phyloP scores from a whole-genome alignment of 2,329 filamentous ascomycete species.

The Diplodia mutila region DNA sequence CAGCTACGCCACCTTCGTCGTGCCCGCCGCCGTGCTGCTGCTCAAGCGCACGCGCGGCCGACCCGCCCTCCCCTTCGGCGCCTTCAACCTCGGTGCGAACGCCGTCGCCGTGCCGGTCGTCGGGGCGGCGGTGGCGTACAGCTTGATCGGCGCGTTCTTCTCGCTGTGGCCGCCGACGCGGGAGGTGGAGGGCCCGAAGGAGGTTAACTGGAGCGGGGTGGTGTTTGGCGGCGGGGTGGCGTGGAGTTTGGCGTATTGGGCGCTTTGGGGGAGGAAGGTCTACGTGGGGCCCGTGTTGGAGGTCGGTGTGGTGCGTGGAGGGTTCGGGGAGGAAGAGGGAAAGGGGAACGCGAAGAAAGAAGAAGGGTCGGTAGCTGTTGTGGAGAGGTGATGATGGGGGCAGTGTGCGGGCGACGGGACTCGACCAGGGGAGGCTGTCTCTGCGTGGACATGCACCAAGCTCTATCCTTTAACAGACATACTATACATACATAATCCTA shows the following conservation, averaged over 20 bases:
- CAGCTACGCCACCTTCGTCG: background rate
- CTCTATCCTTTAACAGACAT: too few relatives aligned
- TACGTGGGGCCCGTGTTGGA: constrained; percentile 38
- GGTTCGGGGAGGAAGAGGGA: too few relatives aligned
- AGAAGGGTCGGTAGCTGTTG: too few relatives aligned
- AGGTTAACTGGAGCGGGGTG: constrained; percentile 38
- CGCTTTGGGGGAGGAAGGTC: constrained; percentile 33
- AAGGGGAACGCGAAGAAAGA: too few relatives aligned
- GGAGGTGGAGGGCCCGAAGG: constrained; percentile 29
- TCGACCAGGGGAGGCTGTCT: too few relatives aligned
- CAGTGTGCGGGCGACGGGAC: too few relatives aligned
- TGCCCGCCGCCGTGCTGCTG: constrained; percentile 29
- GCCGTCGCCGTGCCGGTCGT: constrained; percentile 33
- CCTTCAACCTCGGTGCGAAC: constrained; percentile 21
- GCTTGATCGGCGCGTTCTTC: constrained; percentile 36
- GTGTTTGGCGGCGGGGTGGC: constrained; percentile 31
- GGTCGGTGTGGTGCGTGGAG: constrained; percentile 26
- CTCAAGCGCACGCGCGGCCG: background rate
- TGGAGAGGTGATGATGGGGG: too few relatives aligned
- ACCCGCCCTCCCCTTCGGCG: constrained; percentile 26
- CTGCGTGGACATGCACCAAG: too few relatives aligned
- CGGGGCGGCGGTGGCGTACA: constrained; percentile 32
- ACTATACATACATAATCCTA: too few relatives aligned
- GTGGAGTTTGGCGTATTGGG: constrained; percentile 33
- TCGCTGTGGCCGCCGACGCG: constrained; percentile 33